Evolutionary conservation across 2,329 filamentous ascomycete species (phyloP).

Genomic region (Hymenoscyphus scutula): DNA sequence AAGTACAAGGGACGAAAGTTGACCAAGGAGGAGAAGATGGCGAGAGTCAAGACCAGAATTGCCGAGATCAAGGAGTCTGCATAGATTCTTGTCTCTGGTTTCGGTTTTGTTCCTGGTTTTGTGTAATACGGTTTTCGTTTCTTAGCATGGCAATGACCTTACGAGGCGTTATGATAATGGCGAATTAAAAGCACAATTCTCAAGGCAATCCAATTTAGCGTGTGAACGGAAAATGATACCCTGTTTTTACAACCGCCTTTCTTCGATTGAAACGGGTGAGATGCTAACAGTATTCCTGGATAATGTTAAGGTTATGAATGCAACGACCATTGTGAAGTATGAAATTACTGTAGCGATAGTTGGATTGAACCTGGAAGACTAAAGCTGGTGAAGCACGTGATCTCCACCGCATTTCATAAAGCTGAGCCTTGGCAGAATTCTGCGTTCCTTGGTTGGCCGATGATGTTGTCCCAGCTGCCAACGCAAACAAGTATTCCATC

Average conservation of each 20-base stretch:
- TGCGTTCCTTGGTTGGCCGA: background rate
- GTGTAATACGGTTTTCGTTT: constrained; percentile 20
- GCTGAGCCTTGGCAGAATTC: background rate
- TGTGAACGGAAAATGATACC: background rate
- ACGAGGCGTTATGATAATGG: constrained; percentile 13
- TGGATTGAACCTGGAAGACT: no score
- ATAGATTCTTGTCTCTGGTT: constrained; percentile 15
- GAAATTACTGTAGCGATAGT: no score
- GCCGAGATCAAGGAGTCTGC: constrained; percentile 62
- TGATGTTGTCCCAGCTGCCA: background rate
- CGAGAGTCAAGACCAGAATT: constrained; percentile 88
- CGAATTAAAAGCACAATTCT: constrained; percentile 7
- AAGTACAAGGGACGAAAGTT: constrained; percentile 81
- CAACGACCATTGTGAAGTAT: no score
- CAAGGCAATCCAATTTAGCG: constrained; percentile 1
- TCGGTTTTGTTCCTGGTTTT: constrained; percentile 10
- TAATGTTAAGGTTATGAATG: no score
- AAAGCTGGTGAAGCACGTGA: background rate
- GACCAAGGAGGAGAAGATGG: constrained; percentile 77
- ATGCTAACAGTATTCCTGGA: no score
- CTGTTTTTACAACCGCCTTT: background rate
- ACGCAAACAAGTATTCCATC: constrained; percentile 2
- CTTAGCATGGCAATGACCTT: constrained; percentile 13
- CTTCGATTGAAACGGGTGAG: background rate
- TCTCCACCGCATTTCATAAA: no score